These are phyloP conservation scores for Colletotrichum trifolii DNA, from an alignment of 2,329 filamentous ascomycete species.

Conservation along the genomic window DNA sequence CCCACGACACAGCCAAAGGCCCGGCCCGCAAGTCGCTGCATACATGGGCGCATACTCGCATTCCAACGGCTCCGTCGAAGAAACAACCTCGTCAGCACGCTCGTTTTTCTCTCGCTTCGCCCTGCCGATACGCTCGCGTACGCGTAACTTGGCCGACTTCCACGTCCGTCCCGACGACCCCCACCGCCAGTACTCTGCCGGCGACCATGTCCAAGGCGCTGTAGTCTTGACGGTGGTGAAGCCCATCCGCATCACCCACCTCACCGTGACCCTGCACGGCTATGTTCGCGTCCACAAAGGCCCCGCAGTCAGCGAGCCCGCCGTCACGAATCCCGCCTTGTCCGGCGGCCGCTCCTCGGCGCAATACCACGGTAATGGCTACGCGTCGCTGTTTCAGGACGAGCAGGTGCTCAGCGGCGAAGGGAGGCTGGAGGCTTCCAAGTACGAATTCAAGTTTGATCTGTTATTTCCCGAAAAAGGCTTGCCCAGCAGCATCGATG, in stretches of 20 bases:
- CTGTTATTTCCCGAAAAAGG: conserved; percentile 75
- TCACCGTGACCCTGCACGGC: conserved; percentile 81
- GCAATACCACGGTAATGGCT: conserved; percentile 79
- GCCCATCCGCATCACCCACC: conserved; percentile 80
- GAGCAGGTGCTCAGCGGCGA: conserved; percentile 84
- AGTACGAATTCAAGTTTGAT: conserved; percentile 84
- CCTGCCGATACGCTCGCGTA: conserved; percentile 61
- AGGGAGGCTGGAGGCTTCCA: conserved; percentile 77
- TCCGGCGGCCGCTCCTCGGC: conserved; percentile 48
- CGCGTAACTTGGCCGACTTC: conserved; percentile 80
- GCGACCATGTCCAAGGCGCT: conserved; percentile 78
- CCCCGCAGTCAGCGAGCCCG: conserved; percentile 65
- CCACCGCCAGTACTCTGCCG: conserved; percentile 79
- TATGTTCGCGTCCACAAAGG: conserved; percentile 84
- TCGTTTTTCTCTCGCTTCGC: conserved; percentile 65
- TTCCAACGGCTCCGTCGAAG: conserved; percentile 52
- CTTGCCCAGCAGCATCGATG: conserved; percentile 93
- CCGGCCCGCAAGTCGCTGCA: conserved; percentile 43
- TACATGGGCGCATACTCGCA: conserved; percentile 59
- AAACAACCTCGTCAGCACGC: conserved; percentile 50
- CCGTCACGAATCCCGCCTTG: conserved; percentile 55
- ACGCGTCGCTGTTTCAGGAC: conserved; percentile 85
- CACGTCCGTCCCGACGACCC: conserved; percentile 82
- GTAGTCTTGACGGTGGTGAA: conserved; percentile 80
- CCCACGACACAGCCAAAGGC: conserved; percentile 34